These are phyloP conservation scores for Golubevia pallescens DNA, from an alignment of 1,284 basidiomycete genomes.

Conservation along the genomic window DNA sequence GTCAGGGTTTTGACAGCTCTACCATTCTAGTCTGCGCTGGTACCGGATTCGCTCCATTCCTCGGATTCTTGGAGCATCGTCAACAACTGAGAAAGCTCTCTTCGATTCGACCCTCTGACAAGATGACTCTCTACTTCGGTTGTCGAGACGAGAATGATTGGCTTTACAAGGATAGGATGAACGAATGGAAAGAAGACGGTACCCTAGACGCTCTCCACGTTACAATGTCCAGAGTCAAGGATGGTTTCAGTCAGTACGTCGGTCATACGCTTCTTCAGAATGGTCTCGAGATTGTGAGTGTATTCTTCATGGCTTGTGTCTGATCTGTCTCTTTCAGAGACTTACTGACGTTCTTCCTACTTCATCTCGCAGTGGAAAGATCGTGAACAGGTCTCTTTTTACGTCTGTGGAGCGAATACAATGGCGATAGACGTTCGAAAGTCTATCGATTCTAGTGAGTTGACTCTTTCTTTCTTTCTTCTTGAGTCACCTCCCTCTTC, in stretches of 20 bases:
- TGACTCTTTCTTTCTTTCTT: too few species aligned
- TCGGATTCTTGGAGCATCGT: slow-evolving; percentile 3
- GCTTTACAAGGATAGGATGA: background rate
- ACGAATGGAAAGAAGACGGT: background rate
- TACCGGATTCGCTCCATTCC: slow-evolving; percentile 1
- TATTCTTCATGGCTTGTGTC: too few species aligned
- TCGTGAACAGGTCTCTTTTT: background rate
- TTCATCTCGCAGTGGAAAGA: background rate
- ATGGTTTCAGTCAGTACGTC: background rate
- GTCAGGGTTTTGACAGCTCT: background rate
- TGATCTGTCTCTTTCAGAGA: background rate
- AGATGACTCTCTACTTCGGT: slow-evolving; percentile 1
- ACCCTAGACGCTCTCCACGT: background rate
- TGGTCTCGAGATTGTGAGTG: background rate
- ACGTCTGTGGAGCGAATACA: background rate
- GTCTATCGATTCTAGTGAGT: background rate
- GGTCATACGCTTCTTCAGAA: background rate
- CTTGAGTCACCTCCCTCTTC: too few species aligned
- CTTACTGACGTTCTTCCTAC: background rate
- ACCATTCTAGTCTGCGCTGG: slow-evolving; percentile 3
- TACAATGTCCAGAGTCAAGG: background rate
- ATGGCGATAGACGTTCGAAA: background rate
- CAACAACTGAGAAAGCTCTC: background rate
- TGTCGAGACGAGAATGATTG: background rate
- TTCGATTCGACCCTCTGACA: background rate